Percentiles rank a stretch among this genome's conserved stretches.
Evolutionary conservation across 1,284 basidiomycete genomes (phyloP).

Genomic region (Amylostereum areolatum): DNA sequence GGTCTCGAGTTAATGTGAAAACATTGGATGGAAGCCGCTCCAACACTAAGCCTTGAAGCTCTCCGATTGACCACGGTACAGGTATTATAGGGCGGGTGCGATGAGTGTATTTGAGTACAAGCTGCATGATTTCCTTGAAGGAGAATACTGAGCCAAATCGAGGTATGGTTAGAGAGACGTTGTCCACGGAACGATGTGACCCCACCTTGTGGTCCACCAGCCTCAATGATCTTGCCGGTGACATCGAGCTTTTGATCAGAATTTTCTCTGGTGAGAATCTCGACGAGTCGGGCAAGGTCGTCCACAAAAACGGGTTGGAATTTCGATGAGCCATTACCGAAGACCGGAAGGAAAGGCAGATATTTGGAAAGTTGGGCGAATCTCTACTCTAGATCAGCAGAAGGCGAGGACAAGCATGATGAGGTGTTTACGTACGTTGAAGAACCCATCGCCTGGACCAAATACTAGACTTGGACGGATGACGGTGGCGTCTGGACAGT

Average conservation of each 20-base stretch:
- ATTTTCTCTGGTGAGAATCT: constrained; percentile 47
- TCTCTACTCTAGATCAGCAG: constrained; percentile 30
- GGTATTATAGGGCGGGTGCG: constrained; percentile 52
- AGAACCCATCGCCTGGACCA: constrained; percentile 69
- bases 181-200: constrained; percentile 6
- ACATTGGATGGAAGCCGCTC: constrained; percentile 59
- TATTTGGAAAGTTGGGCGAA: constrained; percentile 53
- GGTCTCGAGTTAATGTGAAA: constrained; percentile 61
- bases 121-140: constrained; percentile 58
- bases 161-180: not conserved
- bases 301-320: constrained; percentile 71
- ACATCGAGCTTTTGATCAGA: constrained; percentile 31
- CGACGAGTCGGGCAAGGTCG: constrained; percentile 55
- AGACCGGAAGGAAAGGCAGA: constrained; percentile 66
- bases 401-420: constrained; percentile 6
- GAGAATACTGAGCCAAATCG: constrained; percentile 45
- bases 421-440: constrained; percentile 41
- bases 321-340: constrained; percentile 56
- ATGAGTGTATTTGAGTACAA: constrained; percentile 47
- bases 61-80: constrained; percentile 55
- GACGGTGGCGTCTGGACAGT: constrained; percentile 51
- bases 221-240: constrained; percentile 58
- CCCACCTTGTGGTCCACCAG: constrained; percentile 62
- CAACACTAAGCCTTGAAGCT: constrained; percentile 52
- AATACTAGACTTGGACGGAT: constrained; percentile 67